Evolutionary conservation across 306 rosid species (phyloP), one percentile per base, ranked within the genome.

Genomic region (Medicago lupulina): DNA sequence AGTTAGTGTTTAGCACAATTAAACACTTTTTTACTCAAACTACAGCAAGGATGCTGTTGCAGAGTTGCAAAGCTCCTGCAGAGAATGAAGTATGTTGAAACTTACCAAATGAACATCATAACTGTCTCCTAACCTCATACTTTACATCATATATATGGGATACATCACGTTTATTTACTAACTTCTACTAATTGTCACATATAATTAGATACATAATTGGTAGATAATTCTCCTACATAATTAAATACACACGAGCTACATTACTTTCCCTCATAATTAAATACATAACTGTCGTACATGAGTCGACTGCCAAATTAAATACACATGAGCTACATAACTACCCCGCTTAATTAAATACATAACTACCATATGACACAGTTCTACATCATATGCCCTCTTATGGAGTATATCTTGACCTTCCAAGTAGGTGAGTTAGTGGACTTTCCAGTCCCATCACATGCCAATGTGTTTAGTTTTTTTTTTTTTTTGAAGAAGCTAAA

Each of bases 31-130:
- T 34, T 13, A 19, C 64, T 21, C 28, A 62, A 51, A 76, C 65
- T 76, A 64, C 54, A 36, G 18, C 54, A 51, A 9, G 53, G 54
- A 19, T 64, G 25, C 62, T 50, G 53, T 75, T 25, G 63, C 40
- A 50, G 41, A 50, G 79, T 51, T 63, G 79, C 41, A 23, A 63
- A 49, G 69, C 17, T 63, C 72, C 41, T 63, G 40, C 79, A 49
- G 31, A 8, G 21, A 49, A 18, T 49, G 70, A 67, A 63, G 47
- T 34, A 38, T 38, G 12, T 49, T 53, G 31, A 19, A 76, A 55
- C 9, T 13, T 55, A 17, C 73, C 65, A 67, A 67, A 25, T 44
- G 31, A 40, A 39, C 50, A 65, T 34, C 16, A 43, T 67, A 50
- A 65, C 36, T 66, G 47, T 61, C 65, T 75, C 18, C 14, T 38